Base-by-base conservation (phyloP, 352 stramenopile species). In the Pythium biforme region DNA sequence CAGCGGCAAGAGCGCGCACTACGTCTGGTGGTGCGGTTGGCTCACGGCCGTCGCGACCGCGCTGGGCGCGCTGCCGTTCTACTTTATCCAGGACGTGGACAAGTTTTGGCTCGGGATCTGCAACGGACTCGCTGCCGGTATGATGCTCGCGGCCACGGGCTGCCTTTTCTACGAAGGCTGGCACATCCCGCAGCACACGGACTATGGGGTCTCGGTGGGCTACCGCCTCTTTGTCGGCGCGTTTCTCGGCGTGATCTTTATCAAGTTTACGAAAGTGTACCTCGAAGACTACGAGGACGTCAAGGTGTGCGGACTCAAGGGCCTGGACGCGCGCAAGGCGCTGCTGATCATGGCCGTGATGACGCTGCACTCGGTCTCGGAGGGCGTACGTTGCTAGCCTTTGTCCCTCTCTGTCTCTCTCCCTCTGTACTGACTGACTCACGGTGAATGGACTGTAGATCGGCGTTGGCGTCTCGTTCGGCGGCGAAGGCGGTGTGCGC, bases 261-360 rank as follows among this genome's bases (percentile, higher is more conserved):
- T 99, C 71, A 90, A 98, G 58, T 80, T 89, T 39, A 99, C 95
- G 14, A 98, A 98, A 64, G 71, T 89, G 34, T 94, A 98, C 57
- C 69, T 99, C 26, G 92, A 98, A 64, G 83, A 97, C 62, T 94
- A 98, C 66, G 97, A 99, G 54, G 91, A 98, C 65, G 80, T 98
- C 33, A 95, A 96, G 58, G 75, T 98, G 57, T 90, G 83, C 50
- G 79, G 81, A 19, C 55, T 91, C 9, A 75, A 88, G 25, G 75
- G 79, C 45, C 66, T 97, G 31, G 88, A 98, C 72, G 91, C 91
- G 19, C 86, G 88, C 58, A 96, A 96, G 66, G 88, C 97, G 40
- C 70, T 99, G 39, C 73, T 99, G 20, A 98, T 99, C 69, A 97
- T 99, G 76, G 97, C 97, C 23, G 96, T 99, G 27, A 99, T 99